Evolutionary conservation across 164 flowering plant genomes (phyloP).

Genomic region (Cinnamomum chago): DNA sequence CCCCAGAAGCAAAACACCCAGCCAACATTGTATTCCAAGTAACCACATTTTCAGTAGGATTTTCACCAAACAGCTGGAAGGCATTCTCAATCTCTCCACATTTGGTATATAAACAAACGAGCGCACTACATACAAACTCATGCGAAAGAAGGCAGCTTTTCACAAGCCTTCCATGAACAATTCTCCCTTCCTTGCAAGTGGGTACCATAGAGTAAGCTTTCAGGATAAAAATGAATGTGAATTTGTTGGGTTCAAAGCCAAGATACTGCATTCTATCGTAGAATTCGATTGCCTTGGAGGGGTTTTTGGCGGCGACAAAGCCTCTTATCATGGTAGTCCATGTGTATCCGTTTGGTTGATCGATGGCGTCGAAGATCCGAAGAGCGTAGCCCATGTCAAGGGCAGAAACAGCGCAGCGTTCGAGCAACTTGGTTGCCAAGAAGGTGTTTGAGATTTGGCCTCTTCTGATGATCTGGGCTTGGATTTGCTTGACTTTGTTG

Average conservation of each 20-base stretch:
- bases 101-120: conserved; percentile 21
- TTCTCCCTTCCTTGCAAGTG: conserved; percentile 11
- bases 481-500: conserved; percentile 16
- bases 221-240: conserved; percentile 20
- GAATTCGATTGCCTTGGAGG: conserved; percentile 11
- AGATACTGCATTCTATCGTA: conserved; percentile 9
- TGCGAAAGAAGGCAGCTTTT: conserved; percentile 12
- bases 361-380: conserved; percentile 12
- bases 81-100: conserved; percentile 14
- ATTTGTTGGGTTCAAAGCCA: conserved; percentile 15
- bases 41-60: conserved; percentile 10
- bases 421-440: conserved; percentile 21
- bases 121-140: conserved; percentile 12
- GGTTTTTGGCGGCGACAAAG: conserved; percentile 8
- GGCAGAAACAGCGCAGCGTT: conserved; percentile 8
- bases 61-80: conserved; percentile 11
- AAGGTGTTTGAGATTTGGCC: conserved; percentile 10
- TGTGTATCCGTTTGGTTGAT: conserved; percentile 10
- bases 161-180: conserved; percentile 19
- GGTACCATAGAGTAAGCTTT: conserved; percentile 19
- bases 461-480: conserved; percentile 13
- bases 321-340: conserved; percentile 27
- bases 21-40: conserved; percentile 18
- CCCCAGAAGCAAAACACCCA: conserved; percentile 12
- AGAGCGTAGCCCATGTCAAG: conserved; percentile 15